Base-by-base conservation (phyloP, 768 basidiomycete genomes). In the Lactifluus rugatus region DNA sequence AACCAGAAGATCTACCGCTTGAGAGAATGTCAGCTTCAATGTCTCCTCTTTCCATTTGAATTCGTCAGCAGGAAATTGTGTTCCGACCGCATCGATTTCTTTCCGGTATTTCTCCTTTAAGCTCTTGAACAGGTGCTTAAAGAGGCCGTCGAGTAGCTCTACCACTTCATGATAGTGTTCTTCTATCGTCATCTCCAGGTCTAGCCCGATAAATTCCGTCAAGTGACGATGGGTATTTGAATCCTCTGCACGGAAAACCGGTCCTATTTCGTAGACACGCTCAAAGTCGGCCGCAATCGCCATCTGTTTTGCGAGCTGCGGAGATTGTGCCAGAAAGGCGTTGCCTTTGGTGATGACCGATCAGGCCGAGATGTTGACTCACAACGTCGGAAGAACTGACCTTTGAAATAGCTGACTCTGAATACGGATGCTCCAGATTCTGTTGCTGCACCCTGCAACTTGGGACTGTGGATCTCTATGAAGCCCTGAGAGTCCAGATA, bases 231-330 rank as follows among this genome's bases (percentile, higher is more conserved):
- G 92, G 2, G 96, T 98, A 72, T 94, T 92, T 48, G 95, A 87
- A 71, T 98, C 84, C 72, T 98, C 96, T 16, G 96, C 96, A 61
- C 96, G 91, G 78, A 98, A 98, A 55, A 98, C 95, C 56, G 87
- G 83, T 0, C 85, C 96, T 60, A 99, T 93, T 73, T 99, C 96
- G 73, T 94, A 99, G 8, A 99, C 96, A 32, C 93, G 82, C 71
- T 98, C 96, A 69, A 98, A 93, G 74, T 98, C 96, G 54, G 92
- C 93, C 34, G 96, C 93, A 66, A 99, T 98, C 60, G 89, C 90
- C 96, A 99, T 99, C 73, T 99, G 96, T 72, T 99, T 99, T 51
- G 93, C 91, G 16, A 98, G 78, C 69, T 99, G 96, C 41, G 96
- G 96, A 39, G 90, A 93, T 71, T 99, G 96, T 19, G 96, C 96